Evolutionary conservation across 257 asterid species (phyloP).

Genomic region (Rehmannia glutinosa): DNA sequence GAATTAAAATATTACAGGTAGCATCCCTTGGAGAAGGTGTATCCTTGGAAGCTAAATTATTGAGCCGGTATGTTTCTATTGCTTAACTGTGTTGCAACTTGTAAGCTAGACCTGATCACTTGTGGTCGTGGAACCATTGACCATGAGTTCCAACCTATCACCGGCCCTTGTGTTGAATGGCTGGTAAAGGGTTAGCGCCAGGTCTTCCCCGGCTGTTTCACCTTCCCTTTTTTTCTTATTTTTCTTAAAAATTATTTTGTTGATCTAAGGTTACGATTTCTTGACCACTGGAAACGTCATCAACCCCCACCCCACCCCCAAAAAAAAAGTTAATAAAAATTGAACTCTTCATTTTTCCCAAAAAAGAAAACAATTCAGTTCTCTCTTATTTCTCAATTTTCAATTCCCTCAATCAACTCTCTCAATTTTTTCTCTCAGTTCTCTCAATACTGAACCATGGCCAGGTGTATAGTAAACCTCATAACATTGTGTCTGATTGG

Average conservation of each 20-base stretch:
- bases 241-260: background rate
- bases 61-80: slow-evolving; percentile 59
- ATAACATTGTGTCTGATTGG: slow-evolving; percentile 32
- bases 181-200: background rate
- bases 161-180: background rate
- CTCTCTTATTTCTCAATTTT: background rate
- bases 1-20: slow-evolving; percentile 46
- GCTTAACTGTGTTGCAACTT: slow-evolving; percentile 18
- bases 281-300: background rate
- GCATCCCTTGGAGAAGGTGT: slow-evolving; percentile 97
- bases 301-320: too few relatives aligned
- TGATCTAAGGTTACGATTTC: background rate
- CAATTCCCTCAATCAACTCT: background rate
- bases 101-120: background rate
- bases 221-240: too few relatives aligned
- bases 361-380: background rate
- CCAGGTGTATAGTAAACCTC: background rate
- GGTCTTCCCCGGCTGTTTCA: background rate
- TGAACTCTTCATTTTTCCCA: background rate
- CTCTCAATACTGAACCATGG: background rate
- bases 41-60: slow-evolving; percentile 89
- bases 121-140: background rate
- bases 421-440: background rate
- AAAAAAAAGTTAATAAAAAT: too few relatives aligned
- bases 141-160: background rate